phyloP scores from a whole-genome alignment of 306 rosid genomes.

The Hylodesmum podocarpum region DNA sequence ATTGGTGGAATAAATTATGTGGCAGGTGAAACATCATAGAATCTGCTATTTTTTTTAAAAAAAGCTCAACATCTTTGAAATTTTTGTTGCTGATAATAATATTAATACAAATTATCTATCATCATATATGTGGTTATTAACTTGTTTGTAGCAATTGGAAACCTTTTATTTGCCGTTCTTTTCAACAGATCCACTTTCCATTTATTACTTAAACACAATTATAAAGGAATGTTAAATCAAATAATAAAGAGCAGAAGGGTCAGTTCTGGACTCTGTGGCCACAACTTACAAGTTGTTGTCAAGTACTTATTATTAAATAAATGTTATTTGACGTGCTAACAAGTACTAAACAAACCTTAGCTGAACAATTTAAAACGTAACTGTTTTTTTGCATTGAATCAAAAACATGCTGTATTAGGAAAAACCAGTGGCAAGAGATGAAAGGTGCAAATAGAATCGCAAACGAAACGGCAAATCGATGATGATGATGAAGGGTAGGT shows the following conservation, averaged over 20 bases:
- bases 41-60: background rate
- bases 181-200: background rate
- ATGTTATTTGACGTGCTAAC: slow-evolving; percentile 5
- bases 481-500: slow-evolving; percentile 28
- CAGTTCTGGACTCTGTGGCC: background rate
- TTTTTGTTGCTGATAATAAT: no score
- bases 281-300: slow-evolving; percentile 11
- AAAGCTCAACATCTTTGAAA: no score
- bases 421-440: background rate
- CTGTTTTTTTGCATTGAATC: background rate
- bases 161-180: slow-evolving; percentile 4
- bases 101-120: no score
- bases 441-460: background rate
- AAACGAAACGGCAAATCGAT: slow-evolving; percentile 33
- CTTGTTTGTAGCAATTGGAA: slow-evolving; percentile 27
- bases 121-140: no score
- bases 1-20: background rate
- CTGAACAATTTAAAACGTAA: background rate
- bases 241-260: background rate
- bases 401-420: background rate
- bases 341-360: slow-evolving; percentile 20
- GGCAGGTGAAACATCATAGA: slow-evolving; percentile 12
- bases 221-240: slow-evolving; percentile 1
- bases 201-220: background rate
- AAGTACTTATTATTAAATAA: background rate